Evolutionary conservation across 1,284 basidiomycete species (phyloP).

Genomic region (Ganoderma sp.): DNA sequence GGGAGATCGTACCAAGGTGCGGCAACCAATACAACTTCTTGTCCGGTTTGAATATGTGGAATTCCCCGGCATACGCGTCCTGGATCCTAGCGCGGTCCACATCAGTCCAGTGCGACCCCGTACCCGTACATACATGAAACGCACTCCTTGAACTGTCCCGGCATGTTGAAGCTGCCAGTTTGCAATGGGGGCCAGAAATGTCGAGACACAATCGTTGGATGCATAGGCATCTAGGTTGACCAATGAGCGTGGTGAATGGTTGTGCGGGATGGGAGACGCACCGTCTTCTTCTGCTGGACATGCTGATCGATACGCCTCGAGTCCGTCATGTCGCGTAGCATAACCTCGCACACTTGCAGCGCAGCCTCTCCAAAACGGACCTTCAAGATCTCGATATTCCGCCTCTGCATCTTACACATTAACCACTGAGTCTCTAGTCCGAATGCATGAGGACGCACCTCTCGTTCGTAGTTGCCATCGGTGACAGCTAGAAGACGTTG

Average conservation of each 20-base stretch:
- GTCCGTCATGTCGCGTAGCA: slow-evolving; percentile 95
- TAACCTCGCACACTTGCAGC: slow-evolving; percentile 93
- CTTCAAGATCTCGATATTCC: slow-evolving; percentile 92
- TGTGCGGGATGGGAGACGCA: slow-evolving; percentile 42
- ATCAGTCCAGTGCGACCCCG: slow-evolving; percentile 8
- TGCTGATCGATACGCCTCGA: slow-evolving; percentile 87
- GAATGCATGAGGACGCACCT: slow-evolving; percentile 57
- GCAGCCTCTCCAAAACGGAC: slow-evolving; percentile 91
- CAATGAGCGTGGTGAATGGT: slow-evolving; percentile 9
- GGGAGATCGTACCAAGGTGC: slow-evolving; percentile 80
- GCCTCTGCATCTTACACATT: slow-evolving; percentile 57
- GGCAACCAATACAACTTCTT: slow-evolving; percentile 88
- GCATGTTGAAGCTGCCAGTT: slow-evolving; percentile 74
- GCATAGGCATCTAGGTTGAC: slow-evolving; percentile 64
- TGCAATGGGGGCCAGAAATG: slow-evolving; percentile 93
- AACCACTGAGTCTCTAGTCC: not conserved
- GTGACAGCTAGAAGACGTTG: slow-evolving; percentile 80
- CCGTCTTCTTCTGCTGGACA: slow-evolving; percentile 75
- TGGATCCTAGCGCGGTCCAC: slow-evolving; percentile 60
- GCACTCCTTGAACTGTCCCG: slow-evolving; percentile 81
- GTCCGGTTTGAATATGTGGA: slow-evolving; percentile 84
- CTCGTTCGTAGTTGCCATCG: slow-evolving; percentile 82
- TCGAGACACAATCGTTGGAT: slow-evolving; percentile 88
- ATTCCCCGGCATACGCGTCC: slow-evolving; percentile 77
- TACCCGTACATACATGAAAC: slow-evolving; percentile 35